Evolutionary conservation across 78 protist species (phyloP).

Genomic region (Speleostelium caveatum): DNA sequence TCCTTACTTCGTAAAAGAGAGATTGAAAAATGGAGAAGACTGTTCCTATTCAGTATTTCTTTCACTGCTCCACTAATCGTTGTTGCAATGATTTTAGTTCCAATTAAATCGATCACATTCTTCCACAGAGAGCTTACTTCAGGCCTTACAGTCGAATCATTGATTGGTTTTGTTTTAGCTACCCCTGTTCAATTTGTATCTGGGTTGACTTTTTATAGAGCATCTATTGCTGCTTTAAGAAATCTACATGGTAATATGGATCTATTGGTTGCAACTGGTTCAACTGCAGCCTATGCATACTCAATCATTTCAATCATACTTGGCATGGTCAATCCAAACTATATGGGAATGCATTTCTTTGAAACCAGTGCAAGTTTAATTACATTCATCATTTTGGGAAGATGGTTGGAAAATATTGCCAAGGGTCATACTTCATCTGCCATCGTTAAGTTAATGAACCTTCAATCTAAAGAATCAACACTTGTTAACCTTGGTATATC

Average conservation of each 20-base stretch:
- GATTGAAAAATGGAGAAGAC: constrained; percentile 43
- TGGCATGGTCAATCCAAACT: constrained; percentile 29
- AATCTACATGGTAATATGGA: constrained; percentile 79
- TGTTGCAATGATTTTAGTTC: constrained; percentile 60
- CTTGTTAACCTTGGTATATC: background rate
- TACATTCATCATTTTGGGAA: constrained; percentile 93
- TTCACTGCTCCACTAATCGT: constrained; percentile 49
- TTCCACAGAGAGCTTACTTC: background rate
- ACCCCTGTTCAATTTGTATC: constrained; percentile 69
- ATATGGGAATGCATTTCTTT: constrained; percentile 74
- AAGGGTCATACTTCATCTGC: constrained; percentile 93
- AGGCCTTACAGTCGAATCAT: constrained; percentile 31
- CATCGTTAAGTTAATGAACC: constrained; percentile 72
- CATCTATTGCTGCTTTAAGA: constrained; percentile 40
- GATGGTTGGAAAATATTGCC: constrained; percentile 91
- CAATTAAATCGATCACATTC: constrained; percentile 31
- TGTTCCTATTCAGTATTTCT: constrained; percentile 16
- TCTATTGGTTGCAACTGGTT: constrained; percentile 62
- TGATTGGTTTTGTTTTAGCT: constrained; percentile 42
- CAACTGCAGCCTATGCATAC: constrained; percentile 87
- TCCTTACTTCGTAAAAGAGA: constrained; percentile 68
- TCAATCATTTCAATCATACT: constrained; percentile 77
- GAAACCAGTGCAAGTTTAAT: constrained; percentile 85
- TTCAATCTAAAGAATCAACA: constrained; percentile 79
- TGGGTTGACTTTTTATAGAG: constrained; percentile 40